Evolutionary conservation across 176 grass and related monocot genomes (phyloP).

Genomic region (Echinochloa phyllopogon): DNA sequence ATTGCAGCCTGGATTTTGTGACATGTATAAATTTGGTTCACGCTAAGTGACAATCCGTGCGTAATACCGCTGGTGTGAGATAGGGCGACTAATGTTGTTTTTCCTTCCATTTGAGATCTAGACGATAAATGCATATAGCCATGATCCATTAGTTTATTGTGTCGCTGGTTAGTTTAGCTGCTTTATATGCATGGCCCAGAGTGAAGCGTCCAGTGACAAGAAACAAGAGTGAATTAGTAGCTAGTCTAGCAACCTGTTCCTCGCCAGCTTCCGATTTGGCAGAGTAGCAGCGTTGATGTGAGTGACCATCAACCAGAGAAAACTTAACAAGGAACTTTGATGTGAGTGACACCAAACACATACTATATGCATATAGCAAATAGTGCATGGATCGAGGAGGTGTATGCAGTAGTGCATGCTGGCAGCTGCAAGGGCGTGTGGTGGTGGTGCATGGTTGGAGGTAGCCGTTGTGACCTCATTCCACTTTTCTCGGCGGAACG

Average conservation of each 20-base stretch:
- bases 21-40: too few relatives aligned
- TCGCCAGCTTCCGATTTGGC: background rate
- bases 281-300: constrained; percentile 36
- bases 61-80: too few relatives aligned
- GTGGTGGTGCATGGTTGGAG: background rate
- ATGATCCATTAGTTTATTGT: background rate
- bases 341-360: constrained; percentile 21
- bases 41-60: too few relatives aligned
- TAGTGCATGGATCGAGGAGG: background rate
- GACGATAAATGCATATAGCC: background rate
- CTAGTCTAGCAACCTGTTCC: background rate
- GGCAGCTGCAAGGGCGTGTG: background rate
- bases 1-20: background rate
- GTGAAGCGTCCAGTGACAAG: constrained; percentile 24
- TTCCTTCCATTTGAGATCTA: too few relatives aligned
- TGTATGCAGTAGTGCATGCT: background rate
- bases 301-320: constrained; percentile 16
- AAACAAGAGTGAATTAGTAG: constrained; percentile 8
- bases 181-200: background rate
- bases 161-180: background rate
- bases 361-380: background rate
- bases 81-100: too few relatives aligned
- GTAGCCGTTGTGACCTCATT: constrained; percentile 56
- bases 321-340: constrained; percentile 19
- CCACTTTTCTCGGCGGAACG: constrained; percentile 49